phyloP scores from a whole-genome alignment of 106 monocot species.

The Hemerocallis citrina region DNA sequence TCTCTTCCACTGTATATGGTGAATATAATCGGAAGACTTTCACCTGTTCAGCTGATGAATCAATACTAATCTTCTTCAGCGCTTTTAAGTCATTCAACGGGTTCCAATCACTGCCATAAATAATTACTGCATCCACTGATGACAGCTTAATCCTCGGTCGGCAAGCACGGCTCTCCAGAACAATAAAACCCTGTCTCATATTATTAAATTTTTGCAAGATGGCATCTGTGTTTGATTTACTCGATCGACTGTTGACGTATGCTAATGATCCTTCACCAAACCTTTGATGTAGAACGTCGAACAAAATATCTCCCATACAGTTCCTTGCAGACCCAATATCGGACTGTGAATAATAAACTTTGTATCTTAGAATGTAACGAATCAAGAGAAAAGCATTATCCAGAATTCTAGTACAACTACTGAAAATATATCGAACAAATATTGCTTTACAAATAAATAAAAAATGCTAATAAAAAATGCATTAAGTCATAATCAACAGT shows the following conservation, averaged over 20 bases:
- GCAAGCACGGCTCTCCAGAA: conserved; percentile 6
- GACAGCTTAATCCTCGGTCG: conserved; percentile 9
- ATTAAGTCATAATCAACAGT: too few relatives aligned
- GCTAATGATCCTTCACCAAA: conserved; percentile 43
- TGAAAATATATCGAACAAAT: too few relatives aligned
- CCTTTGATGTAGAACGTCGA: conserved; percentile 71
- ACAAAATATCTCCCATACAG: conserved; percentile 61
- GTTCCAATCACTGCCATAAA: conserved; percentile 9
- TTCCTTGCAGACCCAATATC: conserved; percentile 35
- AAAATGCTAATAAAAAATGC: too few relatives aligned
- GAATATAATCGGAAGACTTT: conserved; percentile 9
- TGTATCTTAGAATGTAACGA: too few relatives aligned
- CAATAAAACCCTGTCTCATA: neutral
- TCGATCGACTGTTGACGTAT: neutral
- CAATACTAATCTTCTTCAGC: conserved; percentile 2
- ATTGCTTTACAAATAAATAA: too few relatives aligned
- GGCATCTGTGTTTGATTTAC: neutral
- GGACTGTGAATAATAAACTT: conserved; percentile 25
- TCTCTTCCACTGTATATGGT: conserved; percentile 11
- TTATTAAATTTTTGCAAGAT: conserved; percentile 4
- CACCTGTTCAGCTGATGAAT: neutral
- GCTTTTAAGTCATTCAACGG: conserved; percentile 11
- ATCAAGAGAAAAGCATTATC: too few relatives aligned
- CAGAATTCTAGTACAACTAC: too few relatives aligned
- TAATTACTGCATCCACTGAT: conserved; percentile 12